Conservation (phyloP, 306 rosid genomes). For the Carpinus fangiana region DNA sequence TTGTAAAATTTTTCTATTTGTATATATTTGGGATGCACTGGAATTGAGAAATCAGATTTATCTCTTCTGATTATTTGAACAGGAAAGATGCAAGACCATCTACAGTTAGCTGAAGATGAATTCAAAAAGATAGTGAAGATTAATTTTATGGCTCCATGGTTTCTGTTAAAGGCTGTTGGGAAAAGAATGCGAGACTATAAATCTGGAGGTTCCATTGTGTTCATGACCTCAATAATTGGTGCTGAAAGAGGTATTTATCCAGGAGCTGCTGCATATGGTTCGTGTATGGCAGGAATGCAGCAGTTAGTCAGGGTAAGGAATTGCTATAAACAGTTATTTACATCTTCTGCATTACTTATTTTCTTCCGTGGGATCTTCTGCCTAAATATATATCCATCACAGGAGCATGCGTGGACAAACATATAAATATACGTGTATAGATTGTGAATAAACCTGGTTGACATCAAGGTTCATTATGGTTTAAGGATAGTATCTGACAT, state of each 20-base stretch:
- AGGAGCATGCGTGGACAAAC: background rate
- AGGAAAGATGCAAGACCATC: slow-evolving; percentile 64
- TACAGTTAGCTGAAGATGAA: slow-evolving; percentile 57
- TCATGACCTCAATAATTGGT: slow-evolving; percentile 64
- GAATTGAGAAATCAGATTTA: background rate
- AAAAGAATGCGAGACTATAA: slow-evolving; percentile 65
- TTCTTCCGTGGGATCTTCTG: slow-evolving; percentile 2
- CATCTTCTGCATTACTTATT: background rate
- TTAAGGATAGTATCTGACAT: background rate
- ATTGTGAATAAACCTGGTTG: background rate
- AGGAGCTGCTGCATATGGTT: slow-evolving; percentile 74
- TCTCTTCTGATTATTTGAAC: slow-evolving; percentile 34
- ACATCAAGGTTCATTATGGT: background rate
- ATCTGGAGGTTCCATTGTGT: slow-evolving; percentile 75
- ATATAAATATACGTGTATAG: background rate
- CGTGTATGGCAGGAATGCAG: slow-evolving; percentile 65
- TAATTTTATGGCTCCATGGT: slow-evolving; percentile 76
- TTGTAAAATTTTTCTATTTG: background rate
- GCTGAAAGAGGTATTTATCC: slow-evolving; percentile 73
- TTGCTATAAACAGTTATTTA: background rate
- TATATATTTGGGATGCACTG: background rate
- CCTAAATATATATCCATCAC: background rate
- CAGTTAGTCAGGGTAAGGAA: slow-evolving; percentile 73
- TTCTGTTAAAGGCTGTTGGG: slow-evolving; percentile 71
- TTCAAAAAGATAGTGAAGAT: slow-evolving; percentile 61